These are phyloP conservation scores for Globisporangium solare DNA, from an alignment of 352 stramenopile species.

Conservation along the genomic window DNA sequence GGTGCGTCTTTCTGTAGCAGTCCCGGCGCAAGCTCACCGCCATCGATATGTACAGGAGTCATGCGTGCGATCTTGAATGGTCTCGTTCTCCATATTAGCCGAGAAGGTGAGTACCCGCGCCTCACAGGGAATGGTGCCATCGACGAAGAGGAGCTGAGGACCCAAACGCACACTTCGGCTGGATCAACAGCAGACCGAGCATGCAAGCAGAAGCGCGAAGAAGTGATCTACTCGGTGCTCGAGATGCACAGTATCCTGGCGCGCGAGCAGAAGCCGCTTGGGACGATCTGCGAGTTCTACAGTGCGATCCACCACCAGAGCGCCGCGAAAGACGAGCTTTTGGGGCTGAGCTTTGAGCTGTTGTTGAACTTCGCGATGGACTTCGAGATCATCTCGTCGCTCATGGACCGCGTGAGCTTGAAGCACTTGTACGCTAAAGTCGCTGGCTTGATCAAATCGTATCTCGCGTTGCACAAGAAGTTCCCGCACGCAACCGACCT, in stretches of 20 bases:
- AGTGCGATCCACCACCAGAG: constrained; percentile 30
- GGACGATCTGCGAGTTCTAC: constrained; percentile 75
- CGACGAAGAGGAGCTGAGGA: constrained; percentile 8
- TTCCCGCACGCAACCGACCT: constrained; percentile 42
- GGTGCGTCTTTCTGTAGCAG: constrained; percentile 17
- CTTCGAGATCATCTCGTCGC: constrained; percentile 75
- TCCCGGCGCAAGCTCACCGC: constrained; percentile 17
- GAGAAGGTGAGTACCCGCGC: constrained; percentile 17
- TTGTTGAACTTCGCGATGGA: constrained; percentile 73
- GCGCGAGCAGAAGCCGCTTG: constrained; percentile 60
- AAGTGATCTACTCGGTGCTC: constrained; percentile 71
- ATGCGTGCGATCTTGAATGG: constrained; percentile 46
- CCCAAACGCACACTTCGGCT: background rate
- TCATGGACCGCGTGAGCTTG: constrained; percentile 76
- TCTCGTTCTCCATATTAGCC: constrained; percentile 38
- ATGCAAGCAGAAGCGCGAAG: constrained; percentile 36
- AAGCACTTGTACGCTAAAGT: constrained; percentile 68
- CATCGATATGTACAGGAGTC: constrained; percentile 21
- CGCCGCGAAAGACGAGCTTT: constrained; percentile 38
- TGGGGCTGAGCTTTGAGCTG: constrained; percentile 58
- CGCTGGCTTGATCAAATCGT: constrained; percentile 51
- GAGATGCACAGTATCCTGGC: constrained; percentile 66
- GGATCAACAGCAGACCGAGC: constrained; percentile 7
- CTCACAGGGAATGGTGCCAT: constrained; percentile 3
- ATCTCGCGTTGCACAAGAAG: constrained; percentile 53